These are phyloP conservation scores for Phaffia tasmanica DNA, from an alignment of 768 basidiomycete species.

Conservation along the genomic window DNA sequence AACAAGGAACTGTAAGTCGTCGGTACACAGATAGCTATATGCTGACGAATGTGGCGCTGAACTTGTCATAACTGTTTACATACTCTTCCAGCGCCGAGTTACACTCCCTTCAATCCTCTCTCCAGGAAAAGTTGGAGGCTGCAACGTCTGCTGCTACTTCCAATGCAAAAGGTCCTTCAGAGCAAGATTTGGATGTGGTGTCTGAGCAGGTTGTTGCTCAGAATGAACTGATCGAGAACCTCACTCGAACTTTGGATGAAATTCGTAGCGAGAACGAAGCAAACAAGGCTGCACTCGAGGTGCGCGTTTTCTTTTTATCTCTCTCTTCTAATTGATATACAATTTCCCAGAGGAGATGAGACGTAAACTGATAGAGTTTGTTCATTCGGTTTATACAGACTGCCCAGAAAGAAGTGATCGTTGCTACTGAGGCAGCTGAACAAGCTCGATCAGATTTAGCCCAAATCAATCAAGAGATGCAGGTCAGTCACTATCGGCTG, in stretches of 20 bases:
- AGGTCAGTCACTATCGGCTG: not conserved
- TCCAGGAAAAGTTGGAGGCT: not conserved
- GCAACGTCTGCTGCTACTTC: not conserved
- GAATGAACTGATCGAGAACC: conserved; percentile 1
- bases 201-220: not conserved
- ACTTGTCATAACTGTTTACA: not conserved
- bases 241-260: no score
- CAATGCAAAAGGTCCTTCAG: not conserved
- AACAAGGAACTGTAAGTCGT: conserved; percentile 2
- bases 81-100: not conserved
- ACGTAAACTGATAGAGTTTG: not conserved
- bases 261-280: not conserved
- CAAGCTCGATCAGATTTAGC: not conserved
- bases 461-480: conserved; percentile 11
- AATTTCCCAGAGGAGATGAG: no score
- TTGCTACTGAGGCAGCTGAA: conserved; percentile 14
- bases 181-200: conserved; percentile 3
- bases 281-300: conserved; percentile 3
- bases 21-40: not conserved
- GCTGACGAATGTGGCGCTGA: not conserved
- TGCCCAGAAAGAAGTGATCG: not conserved
- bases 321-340: no score
- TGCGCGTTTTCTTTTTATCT: not conserved
- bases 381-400: not conserved
- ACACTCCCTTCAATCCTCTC: conserved; percentile 1